Base-by-base conservation (phyloP, 371 early-diverging fungal species). In the Mortierella sp. region DNA sequence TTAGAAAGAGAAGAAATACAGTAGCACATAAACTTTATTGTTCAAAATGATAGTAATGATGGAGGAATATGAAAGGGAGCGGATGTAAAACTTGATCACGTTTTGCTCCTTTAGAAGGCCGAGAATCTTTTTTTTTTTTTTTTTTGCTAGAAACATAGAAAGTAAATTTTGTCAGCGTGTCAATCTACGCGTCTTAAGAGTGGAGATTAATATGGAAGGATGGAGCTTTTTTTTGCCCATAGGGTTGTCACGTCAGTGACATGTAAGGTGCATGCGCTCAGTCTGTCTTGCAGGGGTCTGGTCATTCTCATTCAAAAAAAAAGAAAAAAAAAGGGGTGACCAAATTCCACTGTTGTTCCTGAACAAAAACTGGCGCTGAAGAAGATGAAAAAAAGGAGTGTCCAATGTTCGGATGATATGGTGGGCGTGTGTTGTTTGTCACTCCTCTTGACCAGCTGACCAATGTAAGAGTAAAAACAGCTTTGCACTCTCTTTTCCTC, bases 371-470 rank as follows among this genome's bases (percentile, higher is more conserved):
- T 35, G 32, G 6, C 22, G 20, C 32, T 59, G 4, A 32, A 2
- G 39, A 37, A 16, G 12, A 35, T 5, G 3, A 32, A 12, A n/a
- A 37, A 16, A n/a, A 10, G 60, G 55, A n/a, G 28, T 54, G 55
- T 28, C 11, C 55, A 39, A 37, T 37, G 60, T 26, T 58, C 30
- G 58, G 26, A 58, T 58, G 58, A 52, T 39, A 20, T 52, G 65
- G 35, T n/a, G 65, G 35, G 35, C 35, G 35, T 35, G 35, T 35
- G 35, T n/a, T 24, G 57, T 32, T 18, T 35, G 37, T 54, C 39
- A 32, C 39, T 60, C 37, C 32, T 37, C 60, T 55, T 55, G 9
- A 20, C 39, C 60, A 39, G 60, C 37, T 60, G 60, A 60, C 60
- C 60, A 30, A 30, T 24, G 28, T 54, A n/a, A 54, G 3, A 28